Percentiles rank a stretch among this genome's conserved stretches.
Conservation (phyloP, 345 rosid genomes). For the Aquilaria sinensis region DNA sequence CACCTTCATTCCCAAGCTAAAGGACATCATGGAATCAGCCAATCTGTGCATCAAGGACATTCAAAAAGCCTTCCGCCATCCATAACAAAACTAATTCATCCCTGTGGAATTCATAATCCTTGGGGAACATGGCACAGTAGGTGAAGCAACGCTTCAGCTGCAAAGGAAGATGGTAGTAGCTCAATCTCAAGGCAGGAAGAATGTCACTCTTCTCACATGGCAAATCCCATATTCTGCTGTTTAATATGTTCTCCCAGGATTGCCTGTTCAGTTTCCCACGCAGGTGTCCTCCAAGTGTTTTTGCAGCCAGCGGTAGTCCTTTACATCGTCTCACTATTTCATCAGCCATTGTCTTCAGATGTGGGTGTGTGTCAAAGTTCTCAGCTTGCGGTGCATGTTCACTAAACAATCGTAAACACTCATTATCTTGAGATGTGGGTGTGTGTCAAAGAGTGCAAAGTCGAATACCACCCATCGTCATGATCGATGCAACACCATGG, state of each 20-base stretch:
- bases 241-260: not conserved
- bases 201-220: no score
- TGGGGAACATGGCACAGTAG: no score
- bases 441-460: not conserved
- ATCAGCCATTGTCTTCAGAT: not conserved
- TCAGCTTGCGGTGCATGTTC: not conserved
- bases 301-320: not conserved
- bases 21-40: fast-evolving
- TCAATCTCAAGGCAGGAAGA: no score
- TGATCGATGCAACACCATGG: not conserved
- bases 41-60: no score
- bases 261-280: not conserved
- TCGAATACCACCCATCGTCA: not conserved
- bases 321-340: not conserved
- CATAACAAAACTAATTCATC: no score
- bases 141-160: no score
- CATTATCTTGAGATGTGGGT: not conserved
- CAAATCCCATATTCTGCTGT: not conserved
- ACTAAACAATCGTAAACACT: not conserved
- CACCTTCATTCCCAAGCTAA: no score
- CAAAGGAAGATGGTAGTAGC: no score
- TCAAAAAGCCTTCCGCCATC: no score
- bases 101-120: no score
- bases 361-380: not conserved
- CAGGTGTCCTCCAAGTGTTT: not conserved